Percentiles rank a stretch among this genome's conserved stretches.
These are phyloP conservation scores for Barnettozyma siamensis DNA, from an alignment of 805 yeast species.

Conservation along the genomic window DNA sequence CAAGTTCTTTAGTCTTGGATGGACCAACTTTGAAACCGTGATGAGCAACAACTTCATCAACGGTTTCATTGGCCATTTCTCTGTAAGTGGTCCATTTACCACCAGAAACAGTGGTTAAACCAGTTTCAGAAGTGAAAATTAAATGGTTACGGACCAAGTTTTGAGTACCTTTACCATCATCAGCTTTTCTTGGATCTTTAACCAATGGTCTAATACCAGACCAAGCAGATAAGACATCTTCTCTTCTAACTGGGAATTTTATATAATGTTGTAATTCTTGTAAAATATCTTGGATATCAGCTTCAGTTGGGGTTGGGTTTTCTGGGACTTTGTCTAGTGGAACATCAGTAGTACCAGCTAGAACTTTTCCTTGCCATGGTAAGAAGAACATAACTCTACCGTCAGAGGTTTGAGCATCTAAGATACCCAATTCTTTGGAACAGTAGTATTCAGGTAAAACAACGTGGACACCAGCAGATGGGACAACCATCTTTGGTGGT, in stretches of 20 bases:
- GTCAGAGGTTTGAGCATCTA: constrained; percentile 89
- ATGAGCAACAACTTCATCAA: constrained; percentile 60
- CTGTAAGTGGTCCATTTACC: constrained; percentile 99
- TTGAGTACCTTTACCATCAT: constrained; percentile 55
- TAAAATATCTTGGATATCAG: constrained; percentile 82
- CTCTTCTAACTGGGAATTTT: constrained; percentile 81
- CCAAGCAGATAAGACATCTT: constrained; percentile 93
- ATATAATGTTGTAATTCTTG: constrained; percentile 85
- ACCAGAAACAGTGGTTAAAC: constrained; percentile 85
- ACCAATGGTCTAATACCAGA: constrained; percentile 95
- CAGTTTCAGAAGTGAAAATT: constrained; percentile 63
- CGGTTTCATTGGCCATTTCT: constrained; percentile 95
- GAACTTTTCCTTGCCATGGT: constrained; percentile 96
- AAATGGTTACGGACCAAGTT: constrained; percentile 89
- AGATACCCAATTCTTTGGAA: constrained; percentile 79
- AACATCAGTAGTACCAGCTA: constrained; percentile 95
- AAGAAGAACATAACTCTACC: constrained; percentile 95
- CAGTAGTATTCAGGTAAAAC: constrained; percentile 89
- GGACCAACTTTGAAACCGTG: constrained; percentile 38
- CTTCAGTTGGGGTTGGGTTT: constrained; percentile 80
- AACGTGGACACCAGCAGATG: constrained; percentile 91
- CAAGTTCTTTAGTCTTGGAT: constrained; percentile 37
- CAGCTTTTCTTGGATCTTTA: constrained; percentile 60
- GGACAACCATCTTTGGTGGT: constrained; percentile 80
- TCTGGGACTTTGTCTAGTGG: constrained; percentile 67